Evolutionary conservation across 176 grass and related monocot genomes (phyloP).

Genomic region (Bolboschoenus planiculmis): DNA sequence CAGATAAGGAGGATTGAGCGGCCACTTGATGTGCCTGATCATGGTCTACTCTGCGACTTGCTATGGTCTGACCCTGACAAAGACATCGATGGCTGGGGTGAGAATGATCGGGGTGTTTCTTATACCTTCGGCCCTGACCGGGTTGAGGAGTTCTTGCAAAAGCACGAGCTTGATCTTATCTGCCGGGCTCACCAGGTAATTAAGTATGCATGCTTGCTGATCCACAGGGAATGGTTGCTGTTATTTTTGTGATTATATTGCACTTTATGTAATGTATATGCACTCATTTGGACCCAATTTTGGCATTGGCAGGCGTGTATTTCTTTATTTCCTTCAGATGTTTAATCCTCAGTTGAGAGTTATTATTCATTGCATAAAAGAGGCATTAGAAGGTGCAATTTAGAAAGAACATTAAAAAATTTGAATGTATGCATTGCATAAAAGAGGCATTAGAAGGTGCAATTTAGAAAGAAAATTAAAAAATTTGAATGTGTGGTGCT

Average conservation of each 20-base stretch:
- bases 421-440: neutral
- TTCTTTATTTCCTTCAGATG: neutral
- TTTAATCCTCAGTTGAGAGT: neutral
- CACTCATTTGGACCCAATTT: neutral
- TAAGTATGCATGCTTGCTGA: constrained; percentile 6
- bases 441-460: neutral
- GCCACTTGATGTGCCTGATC: constrained; percentile 56
- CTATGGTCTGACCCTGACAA: constrained; percentile 79
- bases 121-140: constrained; percentile 64
- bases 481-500: neutral
- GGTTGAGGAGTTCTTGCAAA: constrained; percentile 54
- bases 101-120: constrained; percentile 64
- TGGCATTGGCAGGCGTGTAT: neutral
- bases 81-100: constrained; percentile 66
- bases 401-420: neutral
- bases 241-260: neutral
- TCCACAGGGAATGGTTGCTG: neutral
- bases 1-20: constrained; percentile 58
- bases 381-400: neutral
- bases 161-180: constrained; percentile 56
- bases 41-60: constrained; percentile 61
- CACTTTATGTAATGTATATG: neutral
- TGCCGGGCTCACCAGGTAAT: constrained; percentile 72
- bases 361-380: neutral
- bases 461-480: neutral